Evolutionary conservation across 83 land plant genomes (phyloP).

Genomic region (Isoetes engelmannii): DNA sequence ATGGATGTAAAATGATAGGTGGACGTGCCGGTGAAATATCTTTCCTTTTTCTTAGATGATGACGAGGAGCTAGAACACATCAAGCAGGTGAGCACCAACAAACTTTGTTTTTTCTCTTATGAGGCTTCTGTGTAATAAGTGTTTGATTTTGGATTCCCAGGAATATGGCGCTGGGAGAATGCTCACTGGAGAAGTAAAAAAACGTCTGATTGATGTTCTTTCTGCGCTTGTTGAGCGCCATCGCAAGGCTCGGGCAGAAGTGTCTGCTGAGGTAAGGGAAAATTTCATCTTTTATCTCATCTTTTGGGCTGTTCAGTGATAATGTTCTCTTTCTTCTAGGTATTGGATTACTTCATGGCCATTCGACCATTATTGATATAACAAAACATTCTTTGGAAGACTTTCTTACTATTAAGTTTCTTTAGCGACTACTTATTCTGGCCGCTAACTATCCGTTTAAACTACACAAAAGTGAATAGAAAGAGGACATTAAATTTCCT

Average conservation of each 20-base stretch:
- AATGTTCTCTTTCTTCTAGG: too few relatives aligned
- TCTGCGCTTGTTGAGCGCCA: constrained; percentile 67
- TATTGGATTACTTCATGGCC: too few relatives aligned
- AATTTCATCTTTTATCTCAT: too few relatives aligned
- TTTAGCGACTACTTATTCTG: too few relatives aligned
- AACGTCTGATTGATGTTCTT: constrained; percentile 52
- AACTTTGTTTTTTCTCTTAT: not conserved
- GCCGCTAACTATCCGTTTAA: too few relatives aligned
- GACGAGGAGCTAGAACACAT: constrained; percentile 85
- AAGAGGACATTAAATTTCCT: too few relatives aligned
- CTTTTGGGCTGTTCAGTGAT: too few relatives aligned
- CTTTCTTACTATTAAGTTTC: too few relatives aligned
- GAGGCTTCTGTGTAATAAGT: not conserved
- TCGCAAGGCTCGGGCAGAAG: constrained; percentile 58
- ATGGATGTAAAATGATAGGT: constrained; percentile 42
- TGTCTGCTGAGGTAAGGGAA: constrained; percentile 60
- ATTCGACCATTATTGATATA: too few relatives aligned
- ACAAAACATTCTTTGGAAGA: too few relatives aligned
- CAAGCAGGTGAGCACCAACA: constrained; percentile 37
- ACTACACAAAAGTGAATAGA: too few relatives aligned
- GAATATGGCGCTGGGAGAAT: constrained; percentile 71
- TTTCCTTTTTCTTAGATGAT: constrained; percentile 85
- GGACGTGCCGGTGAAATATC: constrained; percentile 85
- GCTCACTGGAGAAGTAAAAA: constrained; percentile 80
- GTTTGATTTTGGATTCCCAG: constrained; percentile 17